phyloP scores from a whole-genome alignment of 2,329 filamentous ascomycete genomes.

The Ophiocordyceps camponoti-rufipedis region DNA sequence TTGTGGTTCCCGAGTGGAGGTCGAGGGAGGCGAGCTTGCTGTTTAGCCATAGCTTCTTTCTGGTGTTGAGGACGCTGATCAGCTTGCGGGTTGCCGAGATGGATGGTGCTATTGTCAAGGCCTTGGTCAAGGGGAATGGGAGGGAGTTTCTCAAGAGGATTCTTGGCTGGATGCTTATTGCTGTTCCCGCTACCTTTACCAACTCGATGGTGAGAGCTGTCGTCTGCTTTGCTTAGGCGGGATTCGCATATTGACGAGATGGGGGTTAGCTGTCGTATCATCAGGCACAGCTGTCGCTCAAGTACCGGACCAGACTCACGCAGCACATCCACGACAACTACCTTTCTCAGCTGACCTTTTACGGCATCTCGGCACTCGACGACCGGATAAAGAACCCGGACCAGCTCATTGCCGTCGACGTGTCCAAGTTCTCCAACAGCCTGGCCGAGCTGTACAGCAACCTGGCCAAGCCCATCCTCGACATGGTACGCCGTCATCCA shows the following conservation, averaged over 20 bases:
- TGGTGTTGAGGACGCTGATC: constrained; percentile 78
- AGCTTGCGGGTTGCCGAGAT: constrained; percentile 92
- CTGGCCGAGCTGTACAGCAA: constrained; percentile 92
- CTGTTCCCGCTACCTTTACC: constrained; percentile 88
- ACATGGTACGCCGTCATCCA: constrained; percentile 40
- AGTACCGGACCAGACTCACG: constrained; percentile 87
- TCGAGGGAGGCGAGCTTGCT: constrained; percentile 78
- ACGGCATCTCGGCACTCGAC: constrained; percentile 84
- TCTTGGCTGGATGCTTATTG: constrained; percentile 97
- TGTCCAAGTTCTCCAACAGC: constrained; percentile 90
- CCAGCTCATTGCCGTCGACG: constrained; percentile 90
- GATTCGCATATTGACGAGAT: background rate
- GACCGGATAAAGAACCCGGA: constrained; percentile 98
- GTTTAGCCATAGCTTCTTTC: constrained; percentile 80
- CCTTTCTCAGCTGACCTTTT: constrained; percentile 93
- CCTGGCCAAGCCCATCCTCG: constrained; percentile 79
- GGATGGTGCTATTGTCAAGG: constrained; percentile 86
- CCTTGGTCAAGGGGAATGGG: constrained; percentile 75
- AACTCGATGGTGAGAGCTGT: constrained; percentile 71
- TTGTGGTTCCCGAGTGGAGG: constrained; percentile 79
- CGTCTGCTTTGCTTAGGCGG: too few relatives aligned
- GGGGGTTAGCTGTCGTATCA: constrained; percentile 66
- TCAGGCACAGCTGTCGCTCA: constrained; percentile 81
- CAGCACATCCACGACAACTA: constrained; percentile 91
- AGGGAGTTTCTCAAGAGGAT: constrained; percentile 77